phyloP scores from a whole-genome alignment of 805 yeast species.

The Cephaloascus albidus region DNA sequence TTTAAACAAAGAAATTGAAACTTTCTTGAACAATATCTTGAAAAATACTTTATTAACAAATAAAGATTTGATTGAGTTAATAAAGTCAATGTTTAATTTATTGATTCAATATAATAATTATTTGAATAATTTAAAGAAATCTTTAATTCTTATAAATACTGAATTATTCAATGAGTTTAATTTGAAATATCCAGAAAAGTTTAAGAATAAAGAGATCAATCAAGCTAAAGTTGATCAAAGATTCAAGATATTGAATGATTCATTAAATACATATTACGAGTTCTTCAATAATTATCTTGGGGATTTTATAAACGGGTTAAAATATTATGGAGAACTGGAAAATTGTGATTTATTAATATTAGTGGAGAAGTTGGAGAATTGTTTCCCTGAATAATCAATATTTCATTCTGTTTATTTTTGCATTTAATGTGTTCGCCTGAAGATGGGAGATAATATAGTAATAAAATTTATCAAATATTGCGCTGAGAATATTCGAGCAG shows the following conservation, averaged over 20 bases:
- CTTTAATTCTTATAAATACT: slow-evolving; percentile 38
- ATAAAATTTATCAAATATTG: too few species aligned
- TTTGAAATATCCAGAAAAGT: slow-evolving; percentile 21
- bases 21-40: slow-evolving; percentile 52
- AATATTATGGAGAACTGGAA: slow-evolving; percentile 40
- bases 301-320: slow-evolving; percentile 35
- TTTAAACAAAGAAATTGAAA: slow-evolving; percentile 36
- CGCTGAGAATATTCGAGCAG: too few species aligned
- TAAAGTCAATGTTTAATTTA: slow-evolving; percentile 36
- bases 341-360: slow-evolving; percentile 33
- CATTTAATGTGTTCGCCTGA: too few species aligned
- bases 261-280: slow-evolving; percentile 31
- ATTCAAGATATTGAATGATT: slow-evolving; percentile 27
- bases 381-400: slow-evolving; percentile 21
- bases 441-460: too few species aligned
- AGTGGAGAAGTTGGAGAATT: slow-evolving; percentile 29
- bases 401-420: too few species aligned
- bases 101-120: slow-evolving; percentile 40
- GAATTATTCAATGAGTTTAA: slow-evolving; percentile 30
- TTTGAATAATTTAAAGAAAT: slow-evolving; percentile 42
- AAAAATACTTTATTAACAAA: slow-evolving; percentile 62
- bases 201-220: slow-evolving; percentile 28
- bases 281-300: slow-evolving; percentile 33
- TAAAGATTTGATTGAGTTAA: slow-evolving; percentile 35
- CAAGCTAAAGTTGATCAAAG: slow-evolving; percentile 26